phyloP scores from a whole-genome alignment of 163 green algal genomes.

The Chlorella variabilis region DNA sequence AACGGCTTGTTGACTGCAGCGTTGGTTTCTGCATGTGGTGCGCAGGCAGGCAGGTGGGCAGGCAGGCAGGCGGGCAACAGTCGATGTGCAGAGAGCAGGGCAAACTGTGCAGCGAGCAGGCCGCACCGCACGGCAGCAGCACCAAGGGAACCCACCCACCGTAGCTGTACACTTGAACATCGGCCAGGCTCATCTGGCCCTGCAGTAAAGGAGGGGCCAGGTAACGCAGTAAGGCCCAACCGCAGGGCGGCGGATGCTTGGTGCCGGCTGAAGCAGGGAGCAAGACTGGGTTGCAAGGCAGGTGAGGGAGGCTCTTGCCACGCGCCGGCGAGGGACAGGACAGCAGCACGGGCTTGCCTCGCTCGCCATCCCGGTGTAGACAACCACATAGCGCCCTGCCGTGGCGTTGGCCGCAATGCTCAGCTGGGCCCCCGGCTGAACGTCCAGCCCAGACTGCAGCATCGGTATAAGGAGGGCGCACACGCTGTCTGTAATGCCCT shows the following conservation, averaged over 20 bases:
- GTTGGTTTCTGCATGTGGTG: constrained; percentile 4
- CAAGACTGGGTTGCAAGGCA: no score
- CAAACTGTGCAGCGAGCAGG: not conserved
- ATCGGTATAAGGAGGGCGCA: no score
- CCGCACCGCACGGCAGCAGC: not conserved
- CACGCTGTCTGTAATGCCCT: no score
- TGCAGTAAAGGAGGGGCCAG: not conserved
- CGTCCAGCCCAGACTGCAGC: not conserved
- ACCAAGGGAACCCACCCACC: not conserved
- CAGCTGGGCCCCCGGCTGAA: not conserved
- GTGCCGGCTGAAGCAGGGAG: no score
- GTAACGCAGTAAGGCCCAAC: no score
- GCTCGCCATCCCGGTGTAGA: not conserved
- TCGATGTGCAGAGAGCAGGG: not conserved
- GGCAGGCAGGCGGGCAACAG: not conserved
- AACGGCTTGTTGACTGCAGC: not conserved
- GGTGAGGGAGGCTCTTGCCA: no score
- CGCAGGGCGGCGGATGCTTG: no score
- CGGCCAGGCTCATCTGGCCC: not conserved
- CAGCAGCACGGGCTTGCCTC: not conserved
- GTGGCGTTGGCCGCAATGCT: not conserved
- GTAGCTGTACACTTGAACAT: not conserved
- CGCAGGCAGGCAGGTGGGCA: not conserved
- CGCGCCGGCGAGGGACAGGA: no score
- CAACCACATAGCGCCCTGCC: not conserved